Evolutionary conservation across 1,139 yeast genomes (phyloP), one percentile per base, ranked within the genome.

Genomic region (Yamadazyma trypodendri): DNA sequence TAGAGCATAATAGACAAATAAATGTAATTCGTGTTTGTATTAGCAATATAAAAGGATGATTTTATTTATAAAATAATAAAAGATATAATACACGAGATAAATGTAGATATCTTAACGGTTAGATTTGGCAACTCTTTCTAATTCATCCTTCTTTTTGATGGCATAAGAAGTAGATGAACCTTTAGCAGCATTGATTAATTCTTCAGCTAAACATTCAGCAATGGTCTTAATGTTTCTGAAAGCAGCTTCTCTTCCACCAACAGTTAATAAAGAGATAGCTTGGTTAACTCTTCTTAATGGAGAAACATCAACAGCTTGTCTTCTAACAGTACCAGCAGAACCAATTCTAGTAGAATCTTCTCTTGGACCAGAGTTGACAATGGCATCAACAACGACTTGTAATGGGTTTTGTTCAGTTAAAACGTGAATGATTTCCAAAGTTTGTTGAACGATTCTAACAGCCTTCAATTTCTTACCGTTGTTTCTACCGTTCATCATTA

Each of bases 401-500:
- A 94, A 74, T 70, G 99, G 99, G 96, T 94, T 94, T 76, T 84
- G 94, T 75, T 92, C 99, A 62, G 98, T 90, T 72, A 94, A 84
- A 60, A 94, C 92, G 83, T 85, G 75, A 74, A 94, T 83, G 81
- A 94, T 94, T 75, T 92, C 98, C 70, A 92, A 79, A 63, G 98
- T 92, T 82, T 92, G 98, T 84, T 92, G 87, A 73, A 94, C 89
- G 72, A 94, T 94, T 84, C 97, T 90, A 62, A 92, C 97, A 64
- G 99, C 98, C 87, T 92, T 90, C 75, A 94, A 87, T 81, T 94
- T 94, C 84, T 94, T 94, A 84, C 99, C 99, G 84, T 94, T 94
- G 94, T 94, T 94, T 83, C 98, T 92, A 81, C 99, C 99, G 84
- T 94, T 89, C 98, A 94, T 94, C 98, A 94, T 94, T 70, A 94